Base-by-base conservation (phyloP, 768 basidiomycete species). In the Hypsizygus marmoreus region DNA sequence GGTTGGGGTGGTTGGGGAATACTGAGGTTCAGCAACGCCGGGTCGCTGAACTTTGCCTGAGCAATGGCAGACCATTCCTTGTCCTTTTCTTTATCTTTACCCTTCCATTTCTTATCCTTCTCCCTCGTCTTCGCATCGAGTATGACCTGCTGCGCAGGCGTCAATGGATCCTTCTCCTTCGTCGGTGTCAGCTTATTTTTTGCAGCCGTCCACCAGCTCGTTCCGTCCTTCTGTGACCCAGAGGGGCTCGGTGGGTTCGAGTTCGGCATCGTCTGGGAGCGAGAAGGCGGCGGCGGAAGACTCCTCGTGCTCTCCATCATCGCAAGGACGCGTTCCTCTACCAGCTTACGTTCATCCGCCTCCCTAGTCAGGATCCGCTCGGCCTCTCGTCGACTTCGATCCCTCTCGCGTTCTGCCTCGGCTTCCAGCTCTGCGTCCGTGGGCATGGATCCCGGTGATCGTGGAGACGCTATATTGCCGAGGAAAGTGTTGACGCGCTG, bases 61-160 rank as follows among this genome's bases (percentile, higher is more conserved):
- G 74, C 45, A 41, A 73, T 72, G 4, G 80, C 61, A 2, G 82
- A 82, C 84, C 83, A 86, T 66, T 74, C 55, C 38, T 71, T 77
- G 35, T 74, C 73, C 57, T 79, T 79, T 14, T 84, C 76, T 43
- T 86, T 78, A 40, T 69, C 72, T 53, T 76, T 77, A 20, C 62
- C 69, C 42, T 71, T 74, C 53, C 68, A 72, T 59, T 73, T 70
- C 45, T 68, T 67, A 38, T 81, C 81, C 57, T 81, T 84, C 43
- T 86, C 80, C 32, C 79, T 74, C 14, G 77, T 70, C 58, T 91
- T 88, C 13, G 86, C 71, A 6, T 92, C 89, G 45, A 77, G 74
- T 37, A 91, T 82, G 43, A 93, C 74, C 54, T 90, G 88, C 57
- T 92, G 90, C 0, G 91, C 90, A 7, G 90, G 88, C 0, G 91